These are phyloP conservation scores for Phialocephala subalpina DNA, from an alignment of 2,329 filamentous ascomycete genomes.

Conservation along the genomic window DNA sequence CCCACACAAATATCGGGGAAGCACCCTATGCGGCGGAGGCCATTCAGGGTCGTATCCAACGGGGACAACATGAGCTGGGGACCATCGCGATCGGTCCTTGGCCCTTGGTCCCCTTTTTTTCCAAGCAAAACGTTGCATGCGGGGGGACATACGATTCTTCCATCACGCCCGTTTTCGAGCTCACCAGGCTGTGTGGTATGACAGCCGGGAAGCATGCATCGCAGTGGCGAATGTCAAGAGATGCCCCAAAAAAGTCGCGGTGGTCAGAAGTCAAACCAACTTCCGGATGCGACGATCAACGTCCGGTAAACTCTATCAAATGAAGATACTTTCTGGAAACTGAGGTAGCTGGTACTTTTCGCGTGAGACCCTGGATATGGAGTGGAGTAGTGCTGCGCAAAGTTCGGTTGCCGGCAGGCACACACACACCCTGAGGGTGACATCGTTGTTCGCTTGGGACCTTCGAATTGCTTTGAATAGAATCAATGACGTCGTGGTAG, in stretches of 20 bases:
- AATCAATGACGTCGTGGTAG: slow-evolving; percentile 27
- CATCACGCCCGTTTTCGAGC: too few species aligned
- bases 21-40: background rate
- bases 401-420: slow-evolving; percentile 3
- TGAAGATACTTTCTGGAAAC: background rate
- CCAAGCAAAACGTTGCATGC: background rate
- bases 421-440: background rate
- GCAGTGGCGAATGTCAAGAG: slow-evolving; percentile 8
- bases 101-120: background rate
- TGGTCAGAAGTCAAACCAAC: background rate
- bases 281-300: background rate
- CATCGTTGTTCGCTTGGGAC: slow-evolving; percentile 5
- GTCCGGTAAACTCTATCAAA: background rate
- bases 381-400: background rate
- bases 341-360: background rate
- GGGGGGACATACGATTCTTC: too few species aligned
- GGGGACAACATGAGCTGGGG: background rate
- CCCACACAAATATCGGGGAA: slow-evolving; percentile 4
- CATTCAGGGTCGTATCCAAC: background rate
- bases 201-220: background rate
- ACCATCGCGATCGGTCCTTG: background rate
- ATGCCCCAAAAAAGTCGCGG: background rate
- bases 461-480: slow-evolving; percentile 18
- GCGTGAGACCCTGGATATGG: slow-evolving; percentile 7
- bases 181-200: too few species aligned